Base-by-base conservation (phyloP, 371 early-diverging fungal genomes). In the Saksenaea vasiformis region DNA sequence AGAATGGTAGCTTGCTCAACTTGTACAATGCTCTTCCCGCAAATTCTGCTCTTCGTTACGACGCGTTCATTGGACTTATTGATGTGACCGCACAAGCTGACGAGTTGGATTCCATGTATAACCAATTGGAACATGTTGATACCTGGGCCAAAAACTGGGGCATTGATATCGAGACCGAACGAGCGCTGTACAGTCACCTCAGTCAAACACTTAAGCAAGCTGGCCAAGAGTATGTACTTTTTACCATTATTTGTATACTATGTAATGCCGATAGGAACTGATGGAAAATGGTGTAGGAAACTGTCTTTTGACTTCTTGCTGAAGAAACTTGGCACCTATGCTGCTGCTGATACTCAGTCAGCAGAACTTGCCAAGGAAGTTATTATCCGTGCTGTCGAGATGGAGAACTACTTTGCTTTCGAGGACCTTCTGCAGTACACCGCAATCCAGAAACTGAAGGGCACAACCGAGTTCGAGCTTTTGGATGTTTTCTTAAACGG, bases 121-220 rank as follows among this genome's bases (percentile, higher is more conserved):
- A 87, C 56, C 87, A 87, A 66, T 80, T 92, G 59, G 77, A 78
- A 35, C 78, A 87, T 60, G 66, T 92, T 41, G 89, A 92, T 60
- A 67, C 65, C 47, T 90, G 90, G 90, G 74, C 88, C 41, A 79
- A 80, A 53, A 90, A 90, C 69, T 96, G 96, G 95, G 89, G 86
- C 17, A 80, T 90, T 31, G 75, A 77, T 44, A 65, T 69, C 24
- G 79, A 79, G 28, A 79, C 85, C 44, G 83, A 86, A 76, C 77
- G 87, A 64, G 66, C 80, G 19, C 68, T 94, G 65, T 89, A 91
- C 60, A 76, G 84, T 56, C 78, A 79, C 53, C 67, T 94, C 64
- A 86, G 88, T 36, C 76, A 87, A 36, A 87, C 82, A 57, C 78
- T 94, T 64, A 84, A 82, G 66, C 80, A 85, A 59, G 72, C 83